Evolutionary conservation across 2,329 filamentous ascomycete species (phyloP), one percentile per base, ranked within the genome.

Genomic region (Tolypocladium endophyticum): DNA sequence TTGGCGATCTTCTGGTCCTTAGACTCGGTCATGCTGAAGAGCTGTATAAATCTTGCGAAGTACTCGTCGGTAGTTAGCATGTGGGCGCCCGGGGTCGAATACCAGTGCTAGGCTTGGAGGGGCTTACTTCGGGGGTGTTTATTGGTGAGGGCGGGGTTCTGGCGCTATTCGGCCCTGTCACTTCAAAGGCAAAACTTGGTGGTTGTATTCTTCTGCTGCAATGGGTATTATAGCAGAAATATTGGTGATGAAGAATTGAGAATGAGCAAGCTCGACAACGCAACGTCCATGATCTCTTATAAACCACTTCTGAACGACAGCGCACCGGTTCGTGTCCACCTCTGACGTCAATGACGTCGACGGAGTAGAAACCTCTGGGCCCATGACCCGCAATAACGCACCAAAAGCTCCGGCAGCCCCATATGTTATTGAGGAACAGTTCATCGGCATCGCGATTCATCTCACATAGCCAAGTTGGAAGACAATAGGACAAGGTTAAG

Each of bases 1-100:
- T 88, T 75, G 58, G 86, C 82, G 70, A 92, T 87, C 73, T 87
- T 77, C 59, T 87, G 77, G 64, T 77, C 71, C 73, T 89, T 90
- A 74, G 77, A 78, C 59, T 77, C 69, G 64, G 75, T 62, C 77
- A 80, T 80, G 18, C 6, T 43, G 20, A 14, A 43, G n/a, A 43
- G 39, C 39, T 43, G 39, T n/a, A 43, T 43, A n/a, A n/a, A 18
- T 43, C n/a, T 43, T n/a, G 9, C 39, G 39, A 4, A 43, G 18
- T 43, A 43, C n/a, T n/a, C n/a, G n/a, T n/a, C n/a, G 20, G 39
- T 43, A n/a, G 39, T 43, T 43, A 43, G 20, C 20, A n/a, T 43
- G 20, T 6, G 39, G 2, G n/a, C n/a, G n/a, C n/a, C n/a, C n/a
- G n/a, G n/a, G n/a, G n/a, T n/a, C n/a, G 8, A n/a, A 43, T n/a